A percentile compares a stretch with the other conserved stretches of the same genome.
These are phyloP conservation scores for Cystofilobasidium bisporidii DNA, from an alignment of 768 basidiomycete genomes.

Conservation along the genomic window DNA sequence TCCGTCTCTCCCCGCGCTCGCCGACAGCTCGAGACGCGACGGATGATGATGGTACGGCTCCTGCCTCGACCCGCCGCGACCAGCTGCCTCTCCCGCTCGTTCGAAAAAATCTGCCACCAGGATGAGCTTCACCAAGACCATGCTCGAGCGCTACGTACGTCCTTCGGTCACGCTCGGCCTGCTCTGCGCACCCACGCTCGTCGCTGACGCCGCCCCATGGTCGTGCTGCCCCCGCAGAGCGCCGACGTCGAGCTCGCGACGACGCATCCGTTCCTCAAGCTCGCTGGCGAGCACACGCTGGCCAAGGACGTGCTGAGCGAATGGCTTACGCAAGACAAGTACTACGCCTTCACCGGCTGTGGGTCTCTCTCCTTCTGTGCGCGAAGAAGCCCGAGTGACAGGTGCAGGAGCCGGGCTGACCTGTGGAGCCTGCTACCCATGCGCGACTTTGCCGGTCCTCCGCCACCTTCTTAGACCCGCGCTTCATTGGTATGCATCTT, in stretches of 20 bases:
- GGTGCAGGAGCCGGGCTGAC: not conserved
- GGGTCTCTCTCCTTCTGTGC: not conserved
- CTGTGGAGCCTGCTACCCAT: too few relatives aligned
- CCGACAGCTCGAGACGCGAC: too few relatives aligned
- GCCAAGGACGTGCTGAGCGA: slow-evolving; percentile 47
- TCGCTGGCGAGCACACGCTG: slow-evolving; percentile 51
- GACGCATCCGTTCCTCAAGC: slow-evolving; percentile 51
- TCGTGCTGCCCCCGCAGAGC: too few relatives aligned
- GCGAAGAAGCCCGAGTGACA: not conserved
- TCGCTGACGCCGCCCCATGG: too few relatives aligned
- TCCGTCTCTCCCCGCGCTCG: too few relatives aligned
- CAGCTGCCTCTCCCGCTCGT: not conserved
- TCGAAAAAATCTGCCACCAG: not conserved
- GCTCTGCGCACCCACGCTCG: too few relatives aligned
- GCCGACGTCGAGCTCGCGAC: slow-evolving; percentile 18
- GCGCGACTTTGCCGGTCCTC: not conserved
- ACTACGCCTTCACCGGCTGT: slow-evolving; percentile 62
- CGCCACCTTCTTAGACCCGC: too few relatives aligned
- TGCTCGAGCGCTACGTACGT: slow-evolving; percentile 23
- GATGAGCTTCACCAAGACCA: slow-evolving; percentile 10
- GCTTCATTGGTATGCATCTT: slow-evolving; percentile 23
- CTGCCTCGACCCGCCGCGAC: too few relatives aligned
- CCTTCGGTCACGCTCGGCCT: not conserved
- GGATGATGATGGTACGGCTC: too few relatives aligned
- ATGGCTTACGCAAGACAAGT: slow-evolving; percentile 63